Percentiles rank a stretch among this genome's conserved stretches.
Conservation (phyloP, 2,329 filamentous ascomycete genomes). For the Colletotrichum sp. region DNA sequence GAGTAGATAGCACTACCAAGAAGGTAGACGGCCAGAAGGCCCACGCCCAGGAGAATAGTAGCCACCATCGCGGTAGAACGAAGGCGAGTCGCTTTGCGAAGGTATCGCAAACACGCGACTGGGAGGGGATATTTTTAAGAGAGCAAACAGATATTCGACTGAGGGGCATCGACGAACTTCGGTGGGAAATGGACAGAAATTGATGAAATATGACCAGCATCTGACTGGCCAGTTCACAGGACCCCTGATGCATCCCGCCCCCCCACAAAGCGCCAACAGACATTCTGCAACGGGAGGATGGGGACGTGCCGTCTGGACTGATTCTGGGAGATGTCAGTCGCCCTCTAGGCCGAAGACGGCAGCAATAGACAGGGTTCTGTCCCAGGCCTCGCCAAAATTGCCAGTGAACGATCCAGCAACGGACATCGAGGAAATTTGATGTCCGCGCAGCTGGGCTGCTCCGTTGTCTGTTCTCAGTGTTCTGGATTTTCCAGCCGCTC, state of each 20-base stretch:
- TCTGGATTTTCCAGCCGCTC: neutral
- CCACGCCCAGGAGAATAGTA: neutral
- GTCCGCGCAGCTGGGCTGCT: neutral
- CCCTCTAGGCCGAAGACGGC: neutral
- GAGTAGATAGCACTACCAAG: slow-evolving; percentile 22
- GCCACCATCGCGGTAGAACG: neutral
- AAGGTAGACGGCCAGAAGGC: neutral
- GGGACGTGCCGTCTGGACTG: neutral
- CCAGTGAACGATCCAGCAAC: neutral
- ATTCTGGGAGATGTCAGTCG: neutral
- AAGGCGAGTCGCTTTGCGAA: neutral
- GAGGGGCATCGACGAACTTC: neutral
- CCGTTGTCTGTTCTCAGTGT: neutral
- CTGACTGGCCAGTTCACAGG: neutral
- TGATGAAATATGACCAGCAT: neutral
- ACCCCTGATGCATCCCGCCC: neutral
- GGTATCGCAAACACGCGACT: neutral
- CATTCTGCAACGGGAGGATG: neutral
- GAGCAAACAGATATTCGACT: too few relatives aligned
- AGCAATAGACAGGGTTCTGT: neutral
- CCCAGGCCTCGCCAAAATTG: neutral
- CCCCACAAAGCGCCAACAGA: neutral
- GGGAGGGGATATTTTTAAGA: neutral
- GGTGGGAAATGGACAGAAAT: neutral
- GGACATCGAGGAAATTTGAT: neutral